Percentiles rank a stretch among this genome's conserved stretches.
These are phyloP conservation scores for Lactifluus hygrophoroides DNA, from an alignment of 768 basidiomycete species.

Conservation along the genomic window DNA sequence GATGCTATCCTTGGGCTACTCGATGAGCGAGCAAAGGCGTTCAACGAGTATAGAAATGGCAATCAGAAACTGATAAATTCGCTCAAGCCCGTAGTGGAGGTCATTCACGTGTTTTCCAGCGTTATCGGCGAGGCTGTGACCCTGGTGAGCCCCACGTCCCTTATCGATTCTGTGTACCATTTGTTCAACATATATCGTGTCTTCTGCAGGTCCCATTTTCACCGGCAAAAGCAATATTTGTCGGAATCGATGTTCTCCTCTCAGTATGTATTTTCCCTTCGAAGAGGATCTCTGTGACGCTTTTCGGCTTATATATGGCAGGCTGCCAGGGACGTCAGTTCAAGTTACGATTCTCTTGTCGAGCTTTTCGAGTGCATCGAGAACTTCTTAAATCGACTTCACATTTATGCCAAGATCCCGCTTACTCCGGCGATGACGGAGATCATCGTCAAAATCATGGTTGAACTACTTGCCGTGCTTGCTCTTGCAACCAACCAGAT, in stretches of 20 bases:
- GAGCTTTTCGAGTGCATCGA: background rate
- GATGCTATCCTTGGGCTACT: background rate
- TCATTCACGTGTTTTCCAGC: background rate
- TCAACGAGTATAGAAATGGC: background rate
- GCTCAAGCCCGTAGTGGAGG: background rate
- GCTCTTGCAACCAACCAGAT: too few species aligned
- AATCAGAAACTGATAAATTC: background rate
- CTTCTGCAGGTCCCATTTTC: background rate
- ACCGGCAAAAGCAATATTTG: background rate
- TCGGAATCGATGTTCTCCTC: background rate
- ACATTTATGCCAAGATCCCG: background rate
- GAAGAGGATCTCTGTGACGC: background rate
- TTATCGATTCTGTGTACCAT: too few species aligned
- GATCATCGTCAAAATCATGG: too few species aligned
- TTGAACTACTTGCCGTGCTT: too few species aligned
- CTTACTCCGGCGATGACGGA: background rate
- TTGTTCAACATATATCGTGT: too few species aligned
- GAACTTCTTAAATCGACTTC: background rate
- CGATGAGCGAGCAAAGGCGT: background rate
- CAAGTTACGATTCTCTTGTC: too few species aligned
- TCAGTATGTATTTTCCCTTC: background rate
- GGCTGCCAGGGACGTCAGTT: background rate
- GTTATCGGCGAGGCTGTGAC: background rate
- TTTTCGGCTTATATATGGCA: background rate
- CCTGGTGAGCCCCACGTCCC: background rate